These are phyloP conservation scores for Candida sp. DNA, from an alignment of 1,139 yeast species.

Conservation along the genomic window DNA sequence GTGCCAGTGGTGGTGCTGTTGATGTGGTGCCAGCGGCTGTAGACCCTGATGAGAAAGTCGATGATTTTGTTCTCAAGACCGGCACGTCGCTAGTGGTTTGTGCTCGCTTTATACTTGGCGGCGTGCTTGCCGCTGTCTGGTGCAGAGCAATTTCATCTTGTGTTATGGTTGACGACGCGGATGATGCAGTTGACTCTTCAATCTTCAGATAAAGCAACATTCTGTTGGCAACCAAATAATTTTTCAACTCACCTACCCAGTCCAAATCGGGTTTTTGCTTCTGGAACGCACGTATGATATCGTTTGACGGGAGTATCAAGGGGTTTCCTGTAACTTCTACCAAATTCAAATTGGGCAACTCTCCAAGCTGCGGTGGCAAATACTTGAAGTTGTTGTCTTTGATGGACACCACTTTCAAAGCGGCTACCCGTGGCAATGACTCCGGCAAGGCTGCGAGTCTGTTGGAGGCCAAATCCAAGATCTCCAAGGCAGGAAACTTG, in stretches of 20 bases:
- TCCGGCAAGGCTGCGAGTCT: conserved; percentile 46
- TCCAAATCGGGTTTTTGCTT: conserved; percentile 48
- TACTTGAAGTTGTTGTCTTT: conserved; percentile 63
- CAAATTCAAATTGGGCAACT: conserved; percentile 55
- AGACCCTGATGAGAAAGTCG: background rate
- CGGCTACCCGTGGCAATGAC: conserved; percentile 39
- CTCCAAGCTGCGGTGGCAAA: conserved; percentile 60
- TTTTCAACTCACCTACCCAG: conserved; percentile 59
- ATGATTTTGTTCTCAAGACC: conserved; percentile 1
- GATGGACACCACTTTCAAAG: conserved; percentile 62
- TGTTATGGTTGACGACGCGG: background rate
- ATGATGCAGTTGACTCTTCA: conserved; percentile 18
- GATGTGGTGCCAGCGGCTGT: background rate
- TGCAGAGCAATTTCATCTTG: conserved; percentile 7
- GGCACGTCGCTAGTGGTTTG: conserved; percentile 41
- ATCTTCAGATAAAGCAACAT: conserved; percentile 25
- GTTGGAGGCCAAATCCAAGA: conserved; percentile 71
- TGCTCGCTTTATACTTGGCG: conserved; percentile 40
- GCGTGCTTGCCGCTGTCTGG: conserved; percentile 13
- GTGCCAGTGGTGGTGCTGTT: conserved; percentile 25
- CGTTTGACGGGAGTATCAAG: conserved; percentile 53
- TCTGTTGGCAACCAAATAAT: conserved; percentile 38
- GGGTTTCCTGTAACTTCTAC: conserved; percentile 79
- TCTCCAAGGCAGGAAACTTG: conserved; percentile 53
- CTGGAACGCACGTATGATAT: conserved; percentile 36